phyloP scores from a whole-genome alignment of 371 early-diverging fungal genomes.

The Cladochytrium tenue region DNA sequence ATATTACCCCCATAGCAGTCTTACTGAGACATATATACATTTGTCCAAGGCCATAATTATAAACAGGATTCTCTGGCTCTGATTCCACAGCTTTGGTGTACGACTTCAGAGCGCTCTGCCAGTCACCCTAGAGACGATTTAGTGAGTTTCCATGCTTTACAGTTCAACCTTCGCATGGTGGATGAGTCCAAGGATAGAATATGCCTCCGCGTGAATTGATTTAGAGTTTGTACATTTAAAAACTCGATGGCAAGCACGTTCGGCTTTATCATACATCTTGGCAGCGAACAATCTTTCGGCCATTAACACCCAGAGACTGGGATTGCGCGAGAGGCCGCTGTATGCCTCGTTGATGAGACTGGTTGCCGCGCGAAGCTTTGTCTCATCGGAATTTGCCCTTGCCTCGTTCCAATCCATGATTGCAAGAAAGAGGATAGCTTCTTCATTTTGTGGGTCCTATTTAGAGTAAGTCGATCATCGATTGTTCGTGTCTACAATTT shows the following conservation, averaged over 20 bases:
- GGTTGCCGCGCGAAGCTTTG: conserved; percentile 5
- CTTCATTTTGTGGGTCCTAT: conserved; percentile 57
- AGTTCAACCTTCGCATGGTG: conserved; percentile 16
- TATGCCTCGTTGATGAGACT: conserved; percentile 21
- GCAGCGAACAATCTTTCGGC: conserved; percentile 28
- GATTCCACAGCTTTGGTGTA: conserved; percentile 68
- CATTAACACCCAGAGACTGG: conserved; percentile 25
- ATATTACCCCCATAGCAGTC: no score
- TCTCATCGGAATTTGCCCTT: conserved; percentile 40
- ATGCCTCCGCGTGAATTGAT: conserved; percentile 26
- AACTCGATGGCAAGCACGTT: background rate
- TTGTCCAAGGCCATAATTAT: conserved; percentile 81
- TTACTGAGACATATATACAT: conserved; percentile 44
- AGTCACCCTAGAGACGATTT: conserved; percentile 30
- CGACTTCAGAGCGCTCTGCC: conserved; percentile 58
- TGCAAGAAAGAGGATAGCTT: conserved; percentile 71
- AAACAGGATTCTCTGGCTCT: conserved; percentile 60
- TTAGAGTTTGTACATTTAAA: background rate
- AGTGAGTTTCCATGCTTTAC: no score
- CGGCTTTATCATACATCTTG: conserved; percentile 22
- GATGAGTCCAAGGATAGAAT: conserved; percentile 26
- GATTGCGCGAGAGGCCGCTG: conserved; percentile 20
- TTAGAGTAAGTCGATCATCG: no score
- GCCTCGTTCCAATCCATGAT: conserved; percentile 73
- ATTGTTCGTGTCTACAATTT: no score